Base-by-base conservation (phyloP, 2,329 filamentous ascomycete species). In the Onygenales sp. region DNA sequence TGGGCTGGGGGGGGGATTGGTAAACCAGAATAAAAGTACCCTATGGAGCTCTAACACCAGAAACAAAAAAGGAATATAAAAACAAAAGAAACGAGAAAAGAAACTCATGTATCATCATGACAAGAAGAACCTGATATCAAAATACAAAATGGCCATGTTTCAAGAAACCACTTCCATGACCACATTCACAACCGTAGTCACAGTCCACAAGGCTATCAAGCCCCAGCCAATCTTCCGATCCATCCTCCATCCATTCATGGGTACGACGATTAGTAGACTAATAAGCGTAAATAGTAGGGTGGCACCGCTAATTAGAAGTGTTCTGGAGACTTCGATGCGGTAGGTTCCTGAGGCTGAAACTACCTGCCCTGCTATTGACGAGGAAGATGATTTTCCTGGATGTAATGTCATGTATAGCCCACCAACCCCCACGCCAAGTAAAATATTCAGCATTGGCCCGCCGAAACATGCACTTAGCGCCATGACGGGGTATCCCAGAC, bases 381-480 rank as follows among this genome's bases (percentile, higher is more conserved):
- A 84, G 57, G 83, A 85, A 49, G 95, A 84, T 59, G 89, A 81
- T 53, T 81, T 77, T 64, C 92, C 94, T 1, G 87, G 83, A 62
- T 86, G 79, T 13, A 94, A 77, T 54, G 88, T 91, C 80, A 96
- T 93, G 66, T 91, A 94, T 41, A 89, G 80, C 13, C 93, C 93
- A 31, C 87, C 87, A 3, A 97, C 76, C n/a, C 93, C 93, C 51
- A 98, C 91, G 0, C 93, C 93, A 3, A 98, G 80, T 0, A 98
- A 75, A 58, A 98, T 98, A 63, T 98, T 98, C 42, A 98, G 80
- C 89, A 98, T 92, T 0, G 93, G 93, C 0, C 93, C 94, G n/a
- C 93, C 93, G 67, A 98, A 96, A 67, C 93, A 98, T 4, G 93
- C 93, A 36, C 88, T 91, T 42, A 86, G 73, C 0, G 93, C 93